Conservation (phyloP, 1,284 basidiomycete species). For the Bjerkandera adusta region DNA sequence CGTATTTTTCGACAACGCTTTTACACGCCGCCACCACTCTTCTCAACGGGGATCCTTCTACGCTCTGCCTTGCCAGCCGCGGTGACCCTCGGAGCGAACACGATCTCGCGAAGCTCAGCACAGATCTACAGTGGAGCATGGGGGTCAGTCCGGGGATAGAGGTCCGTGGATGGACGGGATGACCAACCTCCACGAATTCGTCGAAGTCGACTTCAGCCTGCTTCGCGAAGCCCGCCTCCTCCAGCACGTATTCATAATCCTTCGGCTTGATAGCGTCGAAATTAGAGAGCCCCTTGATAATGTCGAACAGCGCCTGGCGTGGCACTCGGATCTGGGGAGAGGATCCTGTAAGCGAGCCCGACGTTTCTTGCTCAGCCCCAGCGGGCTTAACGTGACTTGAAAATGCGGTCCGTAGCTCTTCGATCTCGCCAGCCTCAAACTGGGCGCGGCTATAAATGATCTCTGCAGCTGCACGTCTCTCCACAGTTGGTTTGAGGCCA, state of each 20-base stretch:
- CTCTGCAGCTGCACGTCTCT: slow-evolving; percentile 28
- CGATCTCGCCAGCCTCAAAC: slow-evolving; percentile 72
- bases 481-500: slow-evolving; percentile 30
- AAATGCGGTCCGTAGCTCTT: slow-evolving; percentile 59
- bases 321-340: slow-evolving; percentile 29
- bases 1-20: no score
- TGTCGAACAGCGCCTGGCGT: slow-evolving; percentile 38
- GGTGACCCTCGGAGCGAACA: slow-evolving; percentile 48
- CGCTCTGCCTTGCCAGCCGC: slow-evolving; percentile 43
- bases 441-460: slow-evolving; percentile 52
- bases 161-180: slow-evolving; percentile 1
- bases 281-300: slow-evolving; percentile 46
- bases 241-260: slow-evolving; percentile 71
- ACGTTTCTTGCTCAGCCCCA: no score
- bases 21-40: slow-evolving; percentile 80
- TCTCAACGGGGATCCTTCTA: slow-evolving; percentile 77
- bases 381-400: slow-evolving; percentile 36
- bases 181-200: slow-evolving; percentile 78
- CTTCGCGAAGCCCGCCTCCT: slow-evolving; percentile 68
- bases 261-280: slow-evolving; percentile 53
- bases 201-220: slow-evolving; percentile 64
- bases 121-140: slow-evolving; percentile 54
- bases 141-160: slow-evolving; percentile 12
- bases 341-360: slow-evolving; percentile 20
- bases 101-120: slow-evolving; percentile 79